A percentile compares a stretch with the other conserved stretches of the same genome.
Conservation (phyloP, 129 eudicot genomes). For the Kitagawia praeruptora region DNA sequence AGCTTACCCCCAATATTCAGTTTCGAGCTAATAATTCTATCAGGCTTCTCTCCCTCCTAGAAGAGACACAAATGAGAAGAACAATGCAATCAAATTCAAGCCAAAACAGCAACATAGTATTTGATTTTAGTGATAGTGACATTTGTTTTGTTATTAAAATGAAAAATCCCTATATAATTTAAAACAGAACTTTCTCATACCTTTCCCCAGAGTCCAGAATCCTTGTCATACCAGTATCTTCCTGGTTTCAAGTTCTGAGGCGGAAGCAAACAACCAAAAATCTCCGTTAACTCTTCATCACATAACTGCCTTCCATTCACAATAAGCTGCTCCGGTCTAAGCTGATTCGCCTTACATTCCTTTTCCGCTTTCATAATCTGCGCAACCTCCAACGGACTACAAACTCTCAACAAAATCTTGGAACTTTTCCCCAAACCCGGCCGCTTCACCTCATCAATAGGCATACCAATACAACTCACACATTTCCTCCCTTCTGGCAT, state of each 20-base stretch:
- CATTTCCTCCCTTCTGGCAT: constrained; percentile 16
- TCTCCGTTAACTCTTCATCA: constrained; percentile 29
- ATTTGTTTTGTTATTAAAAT: neutral
- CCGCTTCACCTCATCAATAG: constrained; percentile 25
- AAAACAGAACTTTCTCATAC: constrained; percentile 4
- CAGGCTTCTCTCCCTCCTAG: constrained; percentile 50
- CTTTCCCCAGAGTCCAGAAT: constrained; percentile 49
- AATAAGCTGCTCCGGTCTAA: constrained; percentile 30
- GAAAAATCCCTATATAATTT: neutral
- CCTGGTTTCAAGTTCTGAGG: constrained; percentile 41
- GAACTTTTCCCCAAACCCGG: constrained; percentile 32
- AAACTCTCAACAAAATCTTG: constrained; percentile 22
- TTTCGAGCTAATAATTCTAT: constrained; percentile 39
- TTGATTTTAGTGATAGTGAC: neutral
- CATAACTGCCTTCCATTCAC: constrained; percentile 34
- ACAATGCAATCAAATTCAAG: neutral
- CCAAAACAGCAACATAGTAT: neutral
- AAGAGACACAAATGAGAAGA: neutral
- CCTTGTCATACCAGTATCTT: constrained; percentile 46
- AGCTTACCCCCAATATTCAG: constrained; percentile 39
- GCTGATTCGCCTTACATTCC: constrained; percentile 31
- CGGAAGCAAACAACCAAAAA: constrained; percentile 32
- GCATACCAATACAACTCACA: constrained; percentile 11
- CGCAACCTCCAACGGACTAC: constrained; percentile 29
- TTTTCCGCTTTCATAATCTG: constrained; percentile 46